These are phyloP conservation scores for Cardiospermum halicacabum DNA, from an alignment of 345 rosid species.

Conservation along the genomic window DNA sequence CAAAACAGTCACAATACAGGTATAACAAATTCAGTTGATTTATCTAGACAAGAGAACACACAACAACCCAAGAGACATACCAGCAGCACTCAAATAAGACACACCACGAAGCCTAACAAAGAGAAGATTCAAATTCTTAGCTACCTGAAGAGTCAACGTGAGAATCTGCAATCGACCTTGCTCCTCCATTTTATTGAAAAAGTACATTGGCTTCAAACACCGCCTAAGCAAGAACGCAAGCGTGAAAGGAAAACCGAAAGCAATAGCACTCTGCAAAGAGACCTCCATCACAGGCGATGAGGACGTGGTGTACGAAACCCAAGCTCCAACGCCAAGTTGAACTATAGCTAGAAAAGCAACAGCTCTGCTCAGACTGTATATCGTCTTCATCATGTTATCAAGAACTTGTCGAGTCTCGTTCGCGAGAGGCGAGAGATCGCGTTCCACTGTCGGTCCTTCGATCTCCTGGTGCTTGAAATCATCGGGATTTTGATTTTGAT, in stretches of 20 bases:
- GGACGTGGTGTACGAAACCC: constrained; percentile 48
- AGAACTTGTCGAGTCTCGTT: constrained; percentile 73
- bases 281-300: constrained; percentile 44
- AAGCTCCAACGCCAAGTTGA: constrained; percentile 66
- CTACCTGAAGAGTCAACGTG: constrained; percentile 66
- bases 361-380: constrained; percentile 54
- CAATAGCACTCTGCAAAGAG: constrained; percentile 59
- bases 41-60: constrained; percentile 39
- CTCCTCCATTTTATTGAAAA: constrained; percentile 91
- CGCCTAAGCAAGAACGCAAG: constrained; percentile 78
- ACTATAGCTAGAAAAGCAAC: constrained; percentile 58
- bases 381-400: constrained; percentile 71
- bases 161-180: constrained; percentile 82
- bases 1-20: not conserved
- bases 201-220: constrained; percentile 74
- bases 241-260: constrained; percentile 76
- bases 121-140: constrained; percentile 62
- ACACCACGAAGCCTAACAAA: constrained; percentile 58
- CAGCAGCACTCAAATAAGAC: constrained; percentile 48
- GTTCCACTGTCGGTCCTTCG: constrained; percentile 88
- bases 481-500: constrained; percentile 46
- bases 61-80: constrained; percentile 41
- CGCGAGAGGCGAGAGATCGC: constrained; percentile 71
- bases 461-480: constrained; percentile 92
- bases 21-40: constrained; percentile 11